Percentiles rank a stretch among this genome's conserved stretches.
Conservation (phyloP, 257 asterid genomes). For the Euphrasia confusa region DNA sequence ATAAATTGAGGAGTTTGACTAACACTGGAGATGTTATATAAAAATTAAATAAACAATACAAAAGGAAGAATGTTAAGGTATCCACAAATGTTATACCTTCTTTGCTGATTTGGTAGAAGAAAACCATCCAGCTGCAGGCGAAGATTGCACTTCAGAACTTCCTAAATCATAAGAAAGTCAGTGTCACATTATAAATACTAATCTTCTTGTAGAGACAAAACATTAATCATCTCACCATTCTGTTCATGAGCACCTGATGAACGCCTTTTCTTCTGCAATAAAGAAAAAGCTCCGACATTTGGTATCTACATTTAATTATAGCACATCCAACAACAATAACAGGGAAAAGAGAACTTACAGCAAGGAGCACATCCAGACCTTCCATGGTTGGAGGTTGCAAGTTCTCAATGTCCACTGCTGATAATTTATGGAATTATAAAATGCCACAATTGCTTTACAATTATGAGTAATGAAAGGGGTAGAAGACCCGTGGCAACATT, state of each 20-base stretch:
- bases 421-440: conserved; percentile 25
- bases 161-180: conserved; percentile 44
- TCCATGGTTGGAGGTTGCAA: conserved; percentile 79
- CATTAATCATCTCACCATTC: conserved; percentile 51
- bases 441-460: conserved; percentile 18
- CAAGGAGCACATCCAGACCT: conserved; percentile 69
- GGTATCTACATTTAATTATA: conserved; percentile 1
- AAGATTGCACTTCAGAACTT: conserved; percentile 46
- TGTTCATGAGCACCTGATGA: conserved; percentile 44
- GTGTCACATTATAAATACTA: conserved; percentile 6
- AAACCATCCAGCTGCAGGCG: conserved; percentile 91
- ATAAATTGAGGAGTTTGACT: neutral
- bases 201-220: conserved; percentile 6
- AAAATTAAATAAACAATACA: conserved; percentile 11
- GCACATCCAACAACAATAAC: conserved; percentile 14
- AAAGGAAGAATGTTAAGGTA: conserved; percentile 17
- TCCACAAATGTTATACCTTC: conserved; percentile 46
- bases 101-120: conserved; percentile 78
- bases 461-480: conserved; percentile 2
- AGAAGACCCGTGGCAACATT: conserved; percentile 5
- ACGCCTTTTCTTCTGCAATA: conserved; percentile 58
- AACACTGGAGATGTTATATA: neutral
- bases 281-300: conserved; percentile 18
- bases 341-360: conserved; percentile 46
- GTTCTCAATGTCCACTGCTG: conserved; percentile 74